Evolutionary conservation across 371 early-diverging fungal species (phyloP).

Genomic region (Mucor irregularis): DNA sequence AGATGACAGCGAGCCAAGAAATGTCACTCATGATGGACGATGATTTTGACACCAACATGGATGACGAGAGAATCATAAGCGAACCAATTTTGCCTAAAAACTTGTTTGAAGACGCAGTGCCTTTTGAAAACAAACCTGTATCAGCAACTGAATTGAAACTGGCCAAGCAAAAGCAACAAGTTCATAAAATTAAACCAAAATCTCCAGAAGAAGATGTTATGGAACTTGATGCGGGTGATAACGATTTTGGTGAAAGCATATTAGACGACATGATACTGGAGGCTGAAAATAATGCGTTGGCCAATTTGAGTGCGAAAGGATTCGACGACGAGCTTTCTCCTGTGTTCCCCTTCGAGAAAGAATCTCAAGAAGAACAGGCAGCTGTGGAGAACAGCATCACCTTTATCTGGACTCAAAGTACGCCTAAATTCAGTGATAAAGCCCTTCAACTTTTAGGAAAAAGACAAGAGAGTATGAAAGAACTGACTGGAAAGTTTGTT

Average conservation of each 20-base stretch:
- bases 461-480: conserved; percentile 11
- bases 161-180: not conserved
- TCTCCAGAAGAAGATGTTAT: not conserved
- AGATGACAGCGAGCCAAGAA: not conserved
- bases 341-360: conserved; percentile 13
- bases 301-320: not conserved
- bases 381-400: not conserved
- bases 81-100: conserved; percentile 10
- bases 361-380: not conserved
- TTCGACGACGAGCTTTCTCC: conserved; percentile 11
- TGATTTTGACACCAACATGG: not conserved
- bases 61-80: not conserved
- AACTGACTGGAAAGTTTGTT: conserved; percentile 9
- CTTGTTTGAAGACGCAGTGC: not conserved
- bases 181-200: not conserved
- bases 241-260: not conserved
- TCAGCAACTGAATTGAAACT: not conserved
- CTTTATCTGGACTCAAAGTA: not conserved
- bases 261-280: not conserved
- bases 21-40: not conserved
- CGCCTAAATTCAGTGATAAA: conserved; percentile 7
- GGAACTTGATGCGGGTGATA: not conserved
- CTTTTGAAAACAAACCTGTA: not conserved
- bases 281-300: conserved; percentile 3
- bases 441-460: not conserved